Base-by-base conservation (phyloP, 495 filamentous ascomycete species). In the Thermothielavioides terrestris region DNA sequence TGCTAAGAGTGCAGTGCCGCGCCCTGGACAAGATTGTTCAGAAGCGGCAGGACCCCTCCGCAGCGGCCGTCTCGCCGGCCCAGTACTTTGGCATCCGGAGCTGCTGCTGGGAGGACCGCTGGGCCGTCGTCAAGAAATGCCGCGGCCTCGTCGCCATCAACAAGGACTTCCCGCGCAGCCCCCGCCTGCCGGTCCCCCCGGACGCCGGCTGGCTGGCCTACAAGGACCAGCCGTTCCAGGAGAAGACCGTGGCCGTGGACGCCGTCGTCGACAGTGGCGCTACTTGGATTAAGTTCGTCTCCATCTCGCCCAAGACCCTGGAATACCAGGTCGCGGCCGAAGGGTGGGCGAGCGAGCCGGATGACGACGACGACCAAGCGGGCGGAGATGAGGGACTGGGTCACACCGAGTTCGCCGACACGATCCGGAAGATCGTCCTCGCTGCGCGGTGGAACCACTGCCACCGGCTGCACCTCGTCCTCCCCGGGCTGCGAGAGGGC, bases 391-490 rank as follows among this genome's bases (percentile, higher is more conserved):
- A 50, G 4, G 56, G 54, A 4, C 42, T 64, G 10, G 49, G 49
- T 3, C 47, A 63, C 25, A 63, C 56, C 38, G 60, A 61, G 31
- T 65, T 65, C 9, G 60, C 56, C 27, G 54, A 61, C 30, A 38
- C 53, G 2, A 50, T 63, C 41, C 46, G 26, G 7, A 63, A 60
- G 42, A 52, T 65, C 7, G 46, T 63, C 22, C 56, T 58, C 0
- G 60, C 60, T 1, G 64, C 64, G n/a, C 47, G 49, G n/a, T 67
- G 60, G 60, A 65, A 67, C 31, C 54, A 63, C 45, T 65, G 62
- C 48, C 62, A 46, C 17, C 58, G 50, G 10, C 3, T 67, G 1
- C 64, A 63, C 39, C 53, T 67, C 8, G 14, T 63, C 1, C 30
- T 67, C 2, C 54, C 56, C 1, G 43, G 58, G 5, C 31, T 67